phyloP scores from a whole-genome alignment of 352 stramenopile species.

The Globisporangium orthogonon region DNA sequence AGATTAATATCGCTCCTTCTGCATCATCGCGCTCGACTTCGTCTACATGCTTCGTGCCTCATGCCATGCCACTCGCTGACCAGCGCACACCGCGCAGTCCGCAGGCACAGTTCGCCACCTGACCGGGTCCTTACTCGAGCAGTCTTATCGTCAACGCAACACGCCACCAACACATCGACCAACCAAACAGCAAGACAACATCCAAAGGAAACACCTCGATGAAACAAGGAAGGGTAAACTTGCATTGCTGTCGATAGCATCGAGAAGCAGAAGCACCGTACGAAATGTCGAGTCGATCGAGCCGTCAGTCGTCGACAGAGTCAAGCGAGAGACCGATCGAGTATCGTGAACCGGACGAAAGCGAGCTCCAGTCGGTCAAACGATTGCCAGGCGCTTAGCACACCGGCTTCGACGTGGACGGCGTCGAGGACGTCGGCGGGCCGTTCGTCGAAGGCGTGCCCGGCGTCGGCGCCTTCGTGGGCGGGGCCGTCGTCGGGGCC shows the following conservation, averaged over 20 bases:
- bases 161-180: no score
- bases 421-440: neutral
- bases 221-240: neutral
- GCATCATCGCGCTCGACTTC: no score
- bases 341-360: neutral
- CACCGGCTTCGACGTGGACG: neutral
- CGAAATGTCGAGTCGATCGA: neutral
- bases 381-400: slow-evolving; percentile 5
- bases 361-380: no score
- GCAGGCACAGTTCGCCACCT: no score
- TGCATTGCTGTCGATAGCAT: neutral
- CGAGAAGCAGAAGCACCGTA: neutral
- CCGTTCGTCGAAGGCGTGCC: neutral
- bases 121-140: no score
- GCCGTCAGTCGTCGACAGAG: neutral
- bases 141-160: no score
- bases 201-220: no score
- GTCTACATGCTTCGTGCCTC: no score
- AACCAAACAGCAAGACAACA: no score
- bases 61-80: no score
- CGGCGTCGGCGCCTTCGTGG: neutral
- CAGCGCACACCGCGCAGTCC: no score
- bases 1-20: no score
- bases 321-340: neutral
- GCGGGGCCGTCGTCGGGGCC: neutral